Evolutionary conservation across 805 yeast genomes (phyloP).

Genomic region (Saccharomycopsis vini): DNA sequence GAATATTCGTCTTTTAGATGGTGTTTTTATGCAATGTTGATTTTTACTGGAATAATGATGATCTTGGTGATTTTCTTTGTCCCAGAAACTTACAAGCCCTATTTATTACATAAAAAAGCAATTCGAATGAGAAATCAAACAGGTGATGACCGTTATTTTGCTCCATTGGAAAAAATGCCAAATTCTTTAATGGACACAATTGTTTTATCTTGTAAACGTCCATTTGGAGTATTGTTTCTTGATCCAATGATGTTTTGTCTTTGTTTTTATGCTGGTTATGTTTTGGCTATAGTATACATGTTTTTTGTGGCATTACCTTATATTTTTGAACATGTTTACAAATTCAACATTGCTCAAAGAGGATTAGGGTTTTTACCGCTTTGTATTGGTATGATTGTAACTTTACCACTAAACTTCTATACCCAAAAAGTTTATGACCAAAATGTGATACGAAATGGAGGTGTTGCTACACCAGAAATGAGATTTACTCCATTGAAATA

Average conservation of each 20-base stretch:
- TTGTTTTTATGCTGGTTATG: constrained; percentile 56
- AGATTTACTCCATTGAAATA: constrained; percentile 44
- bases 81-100: constrained; percentile 54
- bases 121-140: constrained; percentile 39
- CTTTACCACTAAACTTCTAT: constrained; percentile 37
- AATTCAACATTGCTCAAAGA: constrained; percentile 37
- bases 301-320: constrained; percentile 52
- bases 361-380: constrained; percentile 54
- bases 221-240: constrained; percentile 39
- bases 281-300: constrained; percentile 58
- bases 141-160: constrained; percentile 47
- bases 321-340: constrained; percentile 41
- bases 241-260: constrained; percentile 57
- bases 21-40: constrained; percentile 50
- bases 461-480: constrained; percentile 53
- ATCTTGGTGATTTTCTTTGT: constrained; percentile 36
- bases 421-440: constrained; percentile 34
- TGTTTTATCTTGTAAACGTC: constrained; percentile 40
- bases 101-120: constrained; percentile 41
- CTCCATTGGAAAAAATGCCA: constrained; percentile 47
- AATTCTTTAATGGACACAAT: constrained; percentile 33
- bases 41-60: constrained; percentile 43
- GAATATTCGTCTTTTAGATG: constrained; percentile 49
- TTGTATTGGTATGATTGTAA: constrained; percentile 45
- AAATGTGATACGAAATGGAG: constrained; percentile 35